Evolutionary conservation across 768 basidiomycete species (phyloP).

Genomic region (Boletus sensibilis): DNA sequence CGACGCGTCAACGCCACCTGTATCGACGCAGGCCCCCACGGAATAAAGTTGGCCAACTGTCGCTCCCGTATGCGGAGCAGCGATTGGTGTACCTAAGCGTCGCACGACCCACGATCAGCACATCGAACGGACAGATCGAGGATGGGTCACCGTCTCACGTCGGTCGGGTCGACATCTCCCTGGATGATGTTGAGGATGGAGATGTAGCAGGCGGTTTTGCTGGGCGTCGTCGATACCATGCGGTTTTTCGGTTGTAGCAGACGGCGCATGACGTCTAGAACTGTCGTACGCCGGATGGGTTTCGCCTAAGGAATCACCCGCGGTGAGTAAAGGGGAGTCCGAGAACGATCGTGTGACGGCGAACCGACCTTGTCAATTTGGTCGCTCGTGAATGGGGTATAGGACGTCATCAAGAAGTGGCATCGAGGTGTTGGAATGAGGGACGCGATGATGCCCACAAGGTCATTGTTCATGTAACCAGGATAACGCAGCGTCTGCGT

Average conservation of each 20-base stretch:
- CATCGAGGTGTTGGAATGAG: conserved; percentile 96
- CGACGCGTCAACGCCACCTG: conserved; percentile 93
- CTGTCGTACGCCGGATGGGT: conserved; percentile 92
- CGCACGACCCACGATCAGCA: neutral
- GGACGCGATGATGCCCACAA: conserved; percentile 94
- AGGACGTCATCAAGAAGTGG: conserved; percentile 98
- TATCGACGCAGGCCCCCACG: conserved; percentile 98
- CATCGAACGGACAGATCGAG: neutral
- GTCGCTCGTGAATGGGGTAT: conserved; percentile 97
- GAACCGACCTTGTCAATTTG: conserved; percentile 85
- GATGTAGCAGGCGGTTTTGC: conserved; percentile 93
- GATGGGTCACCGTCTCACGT: conserved; percentile 47
- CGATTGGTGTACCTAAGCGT: conserved; percentile 87
- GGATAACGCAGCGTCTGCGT: conserved; percentile 97
- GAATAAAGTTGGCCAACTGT: conserved; percentile 95
- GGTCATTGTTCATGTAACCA: conserved; percentile 99
- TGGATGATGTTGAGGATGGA: conserved; percentile 98
- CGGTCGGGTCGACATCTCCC: conserved; percentile 97
- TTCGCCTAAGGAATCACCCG: conserved; percentile 61
- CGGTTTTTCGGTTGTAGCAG: conserved; percentile 97
- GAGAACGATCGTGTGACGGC: neutral
- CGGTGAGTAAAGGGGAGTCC: neutral
- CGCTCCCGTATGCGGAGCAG: conserved; percentile 94
- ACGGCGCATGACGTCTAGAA: conserved; percentile 97
- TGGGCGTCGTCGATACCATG: conserved; percentile 93